Base-by-base conservation (phyloP, 306 rosid genomes). In the Luffa acutangula region DNA sequence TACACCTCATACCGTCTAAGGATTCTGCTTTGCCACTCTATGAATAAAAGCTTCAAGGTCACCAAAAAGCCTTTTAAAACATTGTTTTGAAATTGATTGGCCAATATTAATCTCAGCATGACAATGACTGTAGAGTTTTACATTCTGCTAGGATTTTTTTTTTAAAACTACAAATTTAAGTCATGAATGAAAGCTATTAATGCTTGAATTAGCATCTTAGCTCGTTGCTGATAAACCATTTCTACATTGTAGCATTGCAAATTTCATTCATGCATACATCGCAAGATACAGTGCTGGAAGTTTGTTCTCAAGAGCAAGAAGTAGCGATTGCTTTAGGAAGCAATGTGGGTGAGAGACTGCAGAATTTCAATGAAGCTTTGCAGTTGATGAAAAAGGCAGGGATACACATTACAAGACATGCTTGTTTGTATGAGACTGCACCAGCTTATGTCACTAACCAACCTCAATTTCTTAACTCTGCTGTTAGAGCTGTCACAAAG, bases 321-420 rank as follows among this genome's bases (percentile, higher is more conserved):
- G 97, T 90, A 37, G 97, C 88, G 85, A 90, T 95, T 87, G 97
- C 99, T 80, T 86, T 91, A 83, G 97, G 97, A 67, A 93, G 97
- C 84, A 93, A 95, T 82, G 90, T 95, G 52, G 97, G 99, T 12
- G 81, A 95, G 75, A 89, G 97, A 75, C 78, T 95, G 37, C 86
- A 83, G 20, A 91, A 91, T 85, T 95, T 93, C 82, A 89, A 86
- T 80, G 92, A 90, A 64, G 97, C 97, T 81, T 84, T 95, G 91
- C 87, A 73, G 64, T 57, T 87, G 62, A 91, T 95, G 99, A 91
- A 80, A 80, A 85, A 79, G 48, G 82, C 87, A 10, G 97, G 99
- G 81, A 84, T 95, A 87, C 57, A 84, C 57, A 84, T 91, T 72
- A 86, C 87, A 79, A 92, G 96, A 63, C 97, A 95, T 75, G 97